These are phyloP conservation scores for Salix viminalis DNA, from an alignment of 345 rosid genomes.

Conservation along the genomic window DNA sequence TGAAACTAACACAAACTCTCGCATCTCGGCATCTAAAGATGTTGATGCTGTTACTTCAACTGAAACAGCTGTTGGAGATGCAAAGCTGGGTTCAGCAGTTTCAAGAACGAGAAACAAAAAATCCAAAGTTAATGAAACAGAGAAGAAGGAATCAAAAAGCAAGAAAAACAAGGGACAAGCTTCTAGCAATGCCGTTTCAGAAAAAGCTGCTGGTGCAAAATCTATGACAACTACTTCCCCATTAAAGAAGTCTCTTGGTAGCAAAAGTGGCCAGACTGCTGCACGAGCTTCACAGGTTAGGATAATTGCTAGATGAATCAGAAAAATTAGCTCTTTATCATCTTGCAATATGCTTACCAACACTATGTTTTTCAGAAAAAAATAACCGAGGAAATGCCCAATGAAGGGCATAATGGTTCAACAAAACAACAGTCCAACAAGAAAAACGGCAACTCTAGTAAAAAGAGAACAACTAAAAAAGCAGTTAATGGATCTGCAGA, in stretches of 20 bases:
- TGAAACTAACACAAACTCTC: not conserved
- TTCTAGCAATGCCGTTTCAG: slow-evolving; percentile 23
- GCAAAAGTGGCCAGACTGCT: slow-evolving; percentile 20
- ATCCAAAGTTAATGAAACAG: slow-evolving; percentile 28
- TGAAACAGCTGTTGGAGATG: slow-evolving; percentile 25
- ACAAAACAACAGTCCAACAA: slow-evolving; percentile 33
- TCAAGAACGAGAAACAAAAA: slow-evolving; percentile 20
- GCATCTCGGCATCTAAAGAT: slow-evolving; percentile 1
- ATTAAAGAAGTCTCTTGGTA: slow-evolving; percentile 24
- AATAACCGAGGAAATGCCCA: slow-evolving; percentile 17
- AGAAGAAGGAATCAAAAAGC: slow-evolving; percentile 39
- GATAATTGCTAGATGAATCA: slow-evolving; percentile 4
- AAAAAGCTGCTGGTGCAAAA: slow-evolving; percentile 17
- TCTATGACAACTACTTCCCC: slow-evolving; percentile 25
- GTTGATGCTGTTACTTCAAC: slow-evolving; percentile 22
- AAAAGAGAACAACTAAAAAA: slow-evolving; percentile 33
- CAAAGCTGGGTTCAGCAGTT: slow-evolving; percentile 19
- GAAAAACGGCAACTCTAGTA: slow-evolving; percentile 31
- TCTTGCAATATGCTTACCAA: slow-evolving; percentile 23
- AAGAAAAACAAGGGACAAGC: slow-evolving; percentile 30
- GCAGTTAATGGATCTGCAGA: slow-evolving; percentile 26
- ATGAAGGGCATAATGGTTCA: slow-evolving; percentile 29
- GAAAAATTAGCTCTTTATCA: slow-evolving; percentile 14
- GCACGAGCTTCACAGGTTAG: slow-evolving; percentile 38
- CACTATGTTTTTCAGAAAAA: slow-evolving; percentile 40